Conservation (phyloP, 23 red algal genomes). For the Gracilaria gracilis region DNA sequence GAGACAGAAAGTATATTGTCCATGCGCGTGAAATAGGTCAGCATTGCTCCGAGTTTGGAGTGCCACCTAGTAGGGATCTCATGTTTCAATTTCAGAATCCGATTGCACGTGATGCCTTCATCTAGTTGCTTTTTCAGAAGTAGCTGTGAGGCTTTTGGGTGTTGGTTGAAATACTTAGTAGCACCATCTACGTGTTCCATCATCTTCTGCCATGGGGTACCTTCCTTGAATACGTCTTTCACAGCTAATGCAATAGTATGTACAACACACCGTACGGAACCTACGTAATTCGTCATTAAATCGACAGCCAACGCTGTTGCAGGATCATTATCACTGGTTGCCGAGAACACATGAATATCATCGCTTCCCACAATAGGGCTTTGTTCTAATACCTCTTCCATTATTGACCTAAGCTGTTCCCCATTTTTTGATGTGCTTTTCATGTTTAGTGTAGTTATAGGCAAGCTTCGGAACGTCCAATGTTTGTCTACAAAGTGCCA, state of each 20-base stretch:
- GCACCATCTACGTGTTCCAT: background rate
- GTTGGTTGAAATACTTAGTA: background rate
- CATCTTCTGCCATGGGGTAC: background rate
- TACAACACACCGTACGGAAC: background rate
- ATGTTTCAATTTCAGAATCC: background rate
- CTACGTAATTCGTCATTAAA: background rate
- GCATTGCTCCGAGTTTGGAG: background rate
- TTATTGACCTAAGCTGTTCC: background rate
- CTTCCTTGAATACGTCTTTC: background rate
- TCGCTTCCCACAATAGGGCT: background rate
- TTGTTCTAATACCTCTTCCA: background rate
- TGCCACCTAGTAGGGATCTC: background rate
- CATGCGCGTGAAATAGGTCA: background rate
- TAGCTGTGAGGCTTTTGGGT: background rate
- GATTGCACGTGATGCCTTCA: background rate
- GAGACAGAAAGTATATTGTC: too few relatives aligned
- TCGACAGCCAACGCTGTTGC: background rate
- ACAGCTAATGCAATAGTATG: background rate
- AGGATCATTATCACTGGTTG: background rate
- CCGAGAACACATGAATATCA: background rate
- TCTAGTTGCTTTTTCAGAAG: background rate
- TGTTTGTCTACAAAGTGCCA: background rate
- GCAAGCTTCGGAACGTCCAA: background rate
- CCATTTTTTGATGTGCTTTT: background rate
- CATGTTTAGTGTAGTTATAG: background rate